Percentiles rank a stretch among this genome's conserved stretches.
phyloP scores from a whole-genome alignment of 768 basidiomycete species.

The Tulasnella sp. region DNA sequence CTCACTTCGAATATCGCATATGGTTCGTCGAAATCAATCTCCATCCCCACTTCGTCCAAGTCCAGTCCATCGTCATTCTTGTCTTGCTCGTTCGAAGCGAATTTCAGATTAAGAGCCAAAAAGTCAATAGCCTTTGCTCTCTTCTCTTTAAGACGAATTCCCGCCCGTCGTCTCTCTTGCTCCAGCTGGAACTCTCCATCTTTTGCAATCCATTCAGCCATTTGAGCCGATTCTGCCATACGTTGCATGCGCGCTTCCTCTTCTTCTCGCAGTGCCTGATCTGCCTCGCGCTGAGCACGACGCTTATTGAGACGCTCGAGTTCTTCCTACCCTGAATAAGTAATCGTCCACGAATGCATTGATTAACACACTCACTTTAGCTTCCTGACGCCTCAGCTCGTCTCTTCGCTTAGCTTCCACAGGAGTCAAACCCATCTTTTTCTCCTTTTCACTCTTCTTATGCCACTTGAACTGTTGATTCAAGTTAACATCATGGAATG shows the following conservation, averaged over 20 bases:
- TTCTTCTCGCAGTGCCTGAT: constrained; percentile 77
- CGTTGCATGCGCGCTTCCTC: constrained; percentile 84
- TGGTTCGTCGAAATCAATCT: constrained; percentile 96
- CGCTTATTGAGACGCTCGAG: constrained; percentile 80
- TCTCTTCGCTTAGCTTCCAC: constrained; percentile 73
- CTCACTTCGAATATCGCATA: constrained; percentile 93
- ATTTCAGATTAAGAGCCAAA: constrained; percentile 87
- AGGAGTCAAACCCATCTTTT: constrained; percentile 66
- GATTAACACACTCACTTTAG: constrained; percentile 35
- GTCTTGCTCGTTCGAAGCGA: constrained; percentile 53
- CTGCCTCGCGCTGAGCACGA: constrained; percentile 85
- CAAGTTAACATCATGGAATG: constrained; percentile 95
- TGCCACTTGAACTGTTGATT: constrained; percentile 97
- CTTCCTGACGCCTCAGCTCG: constrained; percentile 68
- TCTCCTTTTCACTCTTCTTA: constrained; percentile 95
- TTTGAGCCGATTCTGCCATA: constrained; percentile 86
- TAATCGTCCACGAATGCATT: background rate
- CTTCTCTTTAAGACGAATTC: constrained; percentile 91
- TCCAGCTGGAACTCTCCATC: constrained; percentile 96
- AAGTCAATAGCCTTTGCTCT: constrained; percentile 98
- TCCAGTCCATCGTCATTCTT: constrained; percentile 49
- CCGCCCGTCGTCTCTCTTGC: constrained; percentile 79
- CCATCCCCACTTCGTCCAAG: constrained; percentile 76
- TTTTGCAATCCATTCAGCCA: constrained; percentile 96
- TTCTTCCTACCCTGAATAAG: constrained; percentile 44